phyloP scores from a whole-genome alignment of 2,329 filamentous ascomycete species.

The Colletotrichum plurivorum region DNA sequence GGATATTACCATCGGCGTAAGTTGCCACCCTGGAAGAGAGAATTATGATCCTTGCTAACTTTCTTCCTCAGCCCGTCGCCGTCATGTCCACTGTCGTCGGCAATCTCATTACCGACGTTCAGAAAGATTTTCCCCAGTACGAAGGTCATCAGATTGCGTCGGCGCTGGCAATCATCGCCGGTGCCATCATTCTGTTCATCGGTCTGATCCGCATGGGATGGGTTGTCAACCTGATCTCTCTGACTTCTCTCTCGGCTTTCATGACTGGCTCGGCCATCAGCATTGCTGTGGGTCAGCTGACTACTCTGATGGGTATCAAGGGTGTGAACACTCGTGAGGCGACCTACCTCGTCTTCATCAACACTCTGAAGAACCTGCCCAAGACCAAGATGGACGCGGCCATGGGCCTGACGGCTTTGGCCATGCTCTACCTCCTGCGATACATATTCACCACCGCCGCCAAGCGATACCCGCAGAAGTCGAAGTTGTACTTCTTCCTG shows the following conservation, averaged over 20 bases:
- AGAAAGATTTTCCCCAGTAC: constrained; percentile 68
- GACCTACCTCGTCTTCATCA: constrained; percentile 87
- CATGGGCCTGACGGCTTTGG: constrained; percentile 87
- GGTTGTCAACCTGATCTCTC: constrained; percentile 93
- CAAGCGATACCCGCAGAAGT: constrained; percentile 76
- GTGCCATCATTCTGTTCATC: constrained; percentile 82
- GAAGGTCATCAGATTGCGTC: constrained; percentile 80
- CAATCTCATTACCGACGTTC: constrained; percentile 79
- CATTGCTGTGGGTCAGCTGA: constrained; percentile 88
- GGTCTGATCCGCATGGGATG: constrained; percentile 87
- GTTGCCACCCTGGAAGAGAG: constrained; percentile 49
- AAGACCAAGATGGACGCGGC: constrained; percentile 82
- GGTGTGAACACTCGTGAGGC: constrained; percentile 81
- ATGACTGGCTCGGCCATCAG: constrained; percentile 97
- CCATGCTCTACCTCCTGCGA: constrained; percentile 83
- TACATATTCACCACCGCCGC: constrained; percentile 74
- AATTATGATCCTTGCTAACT: constrained; percentile 22
- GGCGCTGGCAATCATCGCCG: constrained; percentile 82
- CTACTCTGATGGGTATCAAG: constrained; percentile 83
- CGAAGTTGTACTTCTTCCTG: constrained; percentile 89
- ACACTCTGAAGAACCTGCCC: constrained; percentile 81
- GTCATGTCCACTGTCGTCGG: constrained; percentile 95
- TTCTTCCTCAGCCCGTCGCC: constrained; percentile 79
- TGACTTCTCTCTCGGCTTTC: constrained; percentile 92
- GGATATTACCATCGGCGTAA: constrained; percentile 95